These are phyloP conservation scores for Plectranthus barbatus DNA, from an alignment of 257 asterid genomes.

Conservation along the genomic window DNA sequence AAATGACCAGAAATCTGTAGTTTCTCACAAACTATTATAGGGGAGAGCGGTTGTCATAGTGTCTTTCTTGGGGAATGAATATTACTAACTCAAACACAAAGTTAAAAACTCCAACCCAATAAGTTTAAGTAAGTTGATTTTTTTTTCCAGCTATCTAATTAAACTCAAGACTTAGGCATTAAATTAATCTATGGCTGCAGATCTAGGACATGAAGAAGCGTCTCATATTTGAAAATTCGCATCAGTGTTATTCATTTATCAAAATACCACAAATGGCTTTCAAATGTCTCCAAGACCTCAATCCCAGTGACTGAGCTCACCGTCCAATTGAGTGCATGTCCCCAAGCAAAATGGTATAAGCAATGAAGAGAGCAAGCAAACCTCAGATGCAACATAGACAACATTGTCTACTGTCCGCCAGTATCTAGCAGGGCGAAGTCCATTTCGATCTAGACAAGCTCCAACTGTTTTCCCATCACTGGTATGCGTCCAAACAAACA, in stretches of 20 bases:
- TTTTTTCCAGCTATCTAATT: too few relatives aligned
- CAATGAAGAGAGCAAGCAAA: slow-evolving; percentile 23
- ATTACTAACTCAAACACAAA: too few relatives aligned
- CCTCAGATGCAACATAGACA: slow-evolving; percentile 99
- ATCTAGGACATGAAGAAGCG: too few relatives aligned
- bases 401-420: slow-evolving; percentile 93
- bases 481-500: slow-evolving; percentile 12
- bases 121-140: too few relatives aligned
- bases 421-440: slow-evolving; percentile 99
- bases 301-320: not conserved
- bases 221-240: not conserved
- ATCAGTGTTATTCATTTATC: not conserved
- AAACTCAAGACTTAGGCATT: too few relatives aligned
- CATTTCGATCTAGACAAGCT: slow-evolving; percentile 98
- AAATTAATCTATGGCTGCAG: too few relatives aligned
- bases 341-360: not conserved
- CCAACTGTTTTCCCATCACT: slow-evolving; percentile 99
- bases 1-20: too few relatives aligned
- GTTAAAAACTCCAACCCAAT: too few relatives aligned
- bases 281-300: slow-evolving; percentile 2
- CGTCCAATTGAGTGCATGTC: not conserved
- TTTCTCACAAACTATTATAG: too few relatives aligned
- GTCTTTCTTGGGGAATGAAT: too few relatives aligned
- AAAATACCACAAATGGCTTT: not conserved
- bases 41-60: too few relatives aligned